Evolutionary conservation across 2,329 filamentous ascomycete species (phyloP), one percentile per base, ranked within the genome.

Genomic region (Xylaria sp.): DNA sequence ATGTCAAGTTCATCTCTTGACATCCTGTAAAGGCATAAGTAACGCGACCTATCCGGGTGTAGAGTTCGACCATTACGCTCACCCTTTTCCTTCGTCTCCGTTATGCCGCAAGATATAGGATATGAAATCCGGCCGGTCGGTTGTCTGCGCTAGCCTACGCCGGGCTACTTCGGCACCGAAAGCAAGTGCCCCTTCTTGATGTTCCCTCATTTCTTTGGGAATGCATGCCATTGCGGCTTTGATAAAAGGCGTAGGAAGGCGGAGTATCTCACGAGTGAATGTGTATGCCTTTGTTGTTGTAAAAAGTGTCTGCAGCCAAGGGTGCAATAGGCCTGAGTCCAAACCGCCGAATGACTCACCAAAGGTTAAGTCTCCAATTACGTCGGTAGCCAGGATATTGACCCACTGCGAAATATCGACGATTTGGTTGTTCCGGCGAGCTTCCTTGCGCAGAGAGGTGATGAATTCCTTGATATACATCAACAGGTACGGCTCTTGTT

Each of bases 311-410:
- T 21, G 7, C 2, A 64, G 54, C 57, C 57, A 67, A 4, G 55
- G 57, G 27, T 64, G 63, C 2, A 62, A 21, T n/a, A 29, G 25
- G 3, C 55, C 58, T 11, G 38, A 31, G 3, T 58, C 38, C 7
- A 67, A 19, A 10, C 60, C 55, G 3, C 63, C 65, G 33, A 67
- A 67, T 1, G 46, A 27, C 35, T 66, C 54, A 15, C 65, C 63
- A 35, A 67, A 67, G 8, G 63, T 54, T 9, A 67, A 54, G 21
- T 66, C 60, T 2, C 65, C 65, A 25, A 67, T 66, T 6, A 64
- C 40, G 35, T 67, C 65, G 7, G 60, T 55, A 11, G 60, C 60
- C 7, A 62, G 29, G 35, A 58, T 51, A 23, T 55, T 54, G 31
- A 65, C 58, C 67, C 53, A 68, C 62, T 58, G 46, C 3, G 56